A percentile compares a stretch with the other conserved stretches of the same genome.
Evolutionary conservation across 116 monocot species (phyloP).

Genomic region (Iris pallida): DNA sequence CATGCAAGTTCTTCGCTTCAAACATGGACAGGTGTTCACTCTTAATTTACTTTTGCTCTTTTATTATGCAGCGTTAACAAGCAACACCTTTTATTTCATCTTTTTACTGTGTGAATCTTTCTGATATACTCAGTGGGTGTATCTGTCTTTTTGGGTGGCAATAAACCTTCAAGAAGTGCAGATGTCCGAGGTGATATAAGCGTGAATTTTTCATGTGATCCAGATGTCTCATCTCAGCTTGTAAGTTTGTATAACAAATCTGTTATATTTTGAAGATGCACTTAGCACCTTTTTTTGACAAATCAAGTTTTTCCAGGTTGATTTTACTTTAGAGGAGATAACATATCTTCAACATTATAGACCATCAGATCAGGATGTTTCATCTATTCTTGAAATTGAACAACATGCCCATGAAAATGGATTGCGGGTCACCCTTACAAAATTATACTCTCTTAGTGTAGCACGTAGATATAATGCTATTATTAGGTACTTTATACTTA

Average conservation of each 20-base stretch:
- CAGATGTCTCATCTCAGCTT: conserved; percentile 80
- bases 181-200: conserved; percentile 97
- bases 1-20: conserved; percentile 94
- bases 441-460: background rate
- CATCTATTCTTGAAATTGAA: conserved; percentile 87
- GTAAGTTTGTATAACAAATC: conserved; percentile 33
- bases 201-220: conserved; percentile 92
- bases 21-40: conserved; percentile 83
- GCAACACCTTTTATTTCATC: background rate
- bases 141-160: conserved; percentile 93
- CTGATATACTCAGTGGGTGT: conserved; percentile 93
- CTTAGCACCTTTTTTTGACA: background rate
- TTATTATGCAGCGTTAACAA: background rate
- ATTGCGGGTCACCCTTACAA: conserved; percentile 52
- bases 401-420: conserved; percentile 99
- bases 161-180: conserved; percentile 91
- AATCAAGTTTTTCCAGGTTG: conserved; percentile 50
- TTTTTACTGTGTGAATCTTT: conserved; percentile 9
- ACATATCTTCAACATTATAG: conserved; percentile 72
- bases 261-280: background rate
- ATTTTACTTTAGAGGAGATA: conserved; percentile 87
- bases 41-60: background rate
- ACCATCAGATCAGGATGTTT: conserved; percentile 70
- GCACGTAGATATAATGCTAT: background rate
- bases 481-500: background rate